These are phyloP conservation scores for Lagerstroemia speciosa DNA, from an alignment of 345 rosid genomes.

Conservation along the genomic window DNA sequence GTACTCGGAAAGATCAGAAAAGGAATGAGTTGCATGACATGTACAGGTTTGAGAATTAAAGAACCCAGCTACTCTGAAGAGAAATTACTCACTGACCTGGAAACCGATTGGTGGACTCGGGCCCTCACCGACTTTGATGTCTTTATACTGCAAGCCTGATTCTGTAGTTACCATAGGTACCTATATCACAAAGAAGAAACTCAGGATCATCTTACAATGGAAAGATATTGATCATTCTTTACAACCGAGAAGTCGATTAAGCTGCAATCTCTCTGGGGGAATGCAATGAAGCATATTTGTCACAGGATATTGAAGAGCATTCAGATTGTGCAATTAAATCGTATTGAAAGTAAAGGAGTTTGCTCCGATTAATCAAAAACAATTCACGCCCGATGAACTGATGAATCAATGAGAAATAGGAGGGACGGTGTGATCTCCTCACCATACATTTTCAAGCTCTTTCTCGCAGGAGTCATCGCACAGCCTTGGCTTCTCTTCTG, in stretches of 20 bases:
- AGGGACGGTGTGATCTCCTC: constrained; percentile 63
- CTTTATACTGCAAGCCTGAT: constrained; percentile 85
- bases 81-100: constrained; percentile 39
- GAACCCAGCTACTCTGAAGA: not conserved
- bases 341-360: not conserved
- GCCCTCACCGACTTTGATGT: constrained; percentile 76
- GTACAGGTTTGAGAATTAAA: not conserved
- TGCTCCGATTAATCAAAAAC: not conserved
- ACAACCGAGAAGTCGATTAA: not conserved
- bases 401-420: not conserved
- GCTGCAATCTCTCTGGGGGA: not conserved
- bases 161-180: constrained; percentile 84
- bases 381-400: not conserved
- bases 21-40: not conserved
- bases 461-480: constrained; percentile 75
- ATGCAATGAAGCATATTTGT: not conserved
- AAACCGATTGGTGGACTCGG: constrained; percentile 86
- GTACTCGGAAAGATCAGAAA: not conserved
- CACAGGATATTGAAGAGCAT: not conserved
- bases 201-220: not conserved
- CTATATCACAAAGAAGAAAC: constrained; percentile 22
- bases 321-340: not conserved
- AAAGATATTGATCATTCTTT: not conserved
- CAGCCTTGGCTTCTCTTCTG: constrained; percentile 63
- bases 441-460: constrained; percentile 99